Evolutionary conservation across 306 rosid species (phyloP).

Genomic region (Trichosanthes cucumerina): DNA sequence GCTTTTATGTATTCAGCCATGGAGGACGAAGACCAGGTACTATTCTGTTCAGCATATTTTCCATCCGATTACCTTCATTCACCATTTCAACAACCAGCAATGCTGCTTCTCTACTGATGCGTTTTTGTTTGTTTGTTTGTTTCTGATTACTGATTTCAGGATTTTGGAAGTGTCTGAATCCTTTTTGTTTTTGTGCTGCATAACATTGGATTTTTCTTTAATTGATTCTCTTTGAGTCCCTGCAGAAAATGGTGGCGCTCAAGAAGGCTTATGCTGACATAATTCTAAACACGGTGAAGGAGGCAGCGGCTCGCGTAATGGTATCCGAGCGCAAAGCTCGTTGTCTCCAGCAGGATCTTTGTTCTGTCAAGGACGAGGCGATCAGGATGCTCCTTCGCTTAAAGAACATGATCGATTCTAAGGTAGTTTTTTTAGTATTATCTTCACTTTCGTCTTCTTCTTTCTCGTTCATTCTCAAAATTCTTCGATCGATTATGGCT

Average conservation of each 20-base stretch:
- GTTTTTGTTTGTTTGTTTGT: not conserved
- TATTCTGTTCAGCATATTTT: not conserved
- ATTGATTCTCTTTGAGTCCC: not conserved
- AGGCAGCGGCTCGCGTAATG: conserved; percentile 67
- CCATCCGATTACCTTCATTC: not conserved
- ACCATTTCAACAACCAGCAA: not conserved
- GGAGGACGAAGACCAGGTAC: conserved; percentile 2
- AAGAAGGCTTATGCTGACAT: conserved; percentile 72
- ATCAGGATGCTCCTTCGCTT: conserved; percentile 48
- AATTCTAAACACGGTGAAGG: conserved; percentile 67
- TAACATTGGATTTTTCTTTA: not conserved
- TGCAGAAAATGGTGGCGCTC: conserved; percentile 55
- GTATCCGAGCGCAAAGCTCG: conserved; percentile 44
- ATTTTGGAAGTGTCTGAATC: not conserved
- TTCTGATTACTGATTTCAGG: not conserved
- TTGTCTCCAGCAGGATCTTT: conserved; percentile 38
- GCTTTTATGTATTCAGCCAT: not conserved
- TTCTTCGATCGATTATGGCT: not conserved
- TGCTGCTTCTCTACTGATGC: not conserved
- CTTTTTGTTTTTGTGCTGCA: not conserved
- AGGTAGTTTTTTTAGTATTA: conserved; percentile 27
- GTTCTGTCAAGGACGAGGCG: conserved; percentile 38
- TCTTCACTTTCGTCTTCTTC: not conserved
- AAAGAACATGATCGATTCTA: conserved; percentile 53
- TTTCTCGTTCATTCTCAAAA: not conserved